phyloP scores from a whole-genome alignment of 306 rosid genomes.

The Aeschynomene evenia region DNA sequence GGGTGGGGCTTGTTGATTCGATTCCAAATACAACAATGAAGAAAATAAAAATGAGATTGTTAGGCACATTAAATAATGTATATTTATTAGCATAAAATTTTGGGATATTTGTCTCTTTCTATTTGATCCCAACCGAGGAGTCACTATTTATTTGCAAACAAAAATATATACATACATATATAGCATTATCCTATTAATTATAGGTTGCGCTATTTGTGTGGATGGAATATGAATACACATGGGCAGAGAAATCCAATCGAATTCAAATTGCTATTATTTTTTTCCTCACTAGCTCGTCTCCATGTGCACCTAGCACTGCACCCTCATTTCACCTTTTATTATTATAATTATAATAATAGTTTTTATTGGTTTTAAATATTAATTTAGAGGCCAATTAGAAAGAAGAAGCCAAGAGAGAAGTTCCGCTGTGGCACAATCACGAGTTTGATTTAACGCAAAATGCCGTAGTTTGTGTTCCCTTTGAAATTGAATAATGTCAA shows the following conservation, averaged over 20 bases:
- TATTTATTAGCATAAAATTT: slow-evolving; percentile 2
- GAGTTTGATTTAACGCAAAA: neutral
- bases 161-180: neutral
- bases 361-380: neutral
- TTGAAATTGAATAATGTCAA: neutral
- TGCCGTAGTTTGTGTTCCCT: neutral
- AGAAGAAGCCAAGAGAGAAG: neutral
- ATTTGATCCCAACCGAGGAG: slow-evolving; percentile 32
- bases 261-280: neutral
- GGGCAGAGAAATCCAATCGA: neutral
- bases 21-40: slow-evolving; percentile 16
- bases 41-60: neutral
- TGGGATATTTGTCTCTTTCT: slow-evolving; percentile 27
- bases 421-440: neutral
- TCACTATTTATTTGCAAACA: slow-evolving; percentile 18
- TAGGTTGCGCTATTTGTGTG: slow-evolving; percentile 5
- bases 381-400: slow-evolving; percentile 7
- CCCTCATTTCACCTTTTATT: slow-evolving; percentile 1
- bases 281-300: slow-evolving; percentile 34
- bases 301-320: slow-evolving; percentile 34
- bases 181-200: neutral
- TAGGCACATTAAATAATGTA: neutral
- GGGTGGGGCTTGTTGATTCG: slow-evolving; percentile 15
- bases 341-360: too few relatives aligned
- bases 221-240: slow-evolving; percentile 5